Base-by-base conservation (phyloP, 768 basidiomycete genomes). In the Auriscalpium orientale region DNA sequence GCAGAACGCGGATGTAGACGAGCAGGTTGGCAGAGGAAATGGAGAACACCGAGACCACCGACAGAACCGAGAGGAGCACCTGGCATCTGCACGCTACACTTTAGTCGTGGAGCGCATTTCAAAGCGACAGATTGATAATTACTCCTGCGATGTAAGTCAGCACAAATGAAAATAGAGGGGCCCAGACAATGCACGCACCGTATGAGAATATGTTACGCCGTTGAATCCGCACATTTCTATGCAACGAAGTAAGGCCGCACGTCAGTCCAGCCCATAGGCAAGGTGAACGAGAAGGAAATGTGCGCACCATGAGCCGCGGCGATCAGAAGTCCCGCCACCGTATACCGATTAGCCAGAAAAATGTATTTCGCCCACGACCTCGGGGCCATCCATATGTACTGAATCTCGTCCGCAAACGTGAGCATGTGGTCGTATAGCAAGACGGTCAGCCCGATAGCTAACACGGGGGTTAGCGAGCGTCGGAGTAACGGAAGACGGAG, bases 361-460 rank as follows among this genome's bases (percentile, higher is more conserved):
- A 72, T 61, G 45, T 71, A 56, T 51, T 77, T 79, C 1, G 70
- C 66, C 21, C 70, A 64, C 0, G 71, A 72, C 52, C 60, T 60
- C 50, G 66, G 69, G 0, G 76, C 72, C 16, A 56, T 62, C 75
- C 77, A 79, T 18, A 78, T 67, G 49, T 71, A 67, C 38, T 65
- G 56, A 33, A 77, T 66, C 58, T 78, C 78, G 37, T 76, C 71
- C 7, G 62, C 56, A 22, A 78, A 65, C 3, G 75, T 70, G 36
- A 78, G 56, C 22, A 70, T 20, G 52, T 78, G 75, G 58, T 79
- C 74, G 56, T 76, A 78, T 4, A 78, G 49, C 8, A 77, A 57
- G 13, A 71, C 59, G 4, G 60, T 60, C 21, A 73, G 58, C 15
- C 71, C 72, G 16, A 58, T 64, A 22, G 63, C 74, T 75, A 51